Conservation (phyloP, 495 filamentous ascomycete genomes). For the Neurospora cerealis region DNA sequence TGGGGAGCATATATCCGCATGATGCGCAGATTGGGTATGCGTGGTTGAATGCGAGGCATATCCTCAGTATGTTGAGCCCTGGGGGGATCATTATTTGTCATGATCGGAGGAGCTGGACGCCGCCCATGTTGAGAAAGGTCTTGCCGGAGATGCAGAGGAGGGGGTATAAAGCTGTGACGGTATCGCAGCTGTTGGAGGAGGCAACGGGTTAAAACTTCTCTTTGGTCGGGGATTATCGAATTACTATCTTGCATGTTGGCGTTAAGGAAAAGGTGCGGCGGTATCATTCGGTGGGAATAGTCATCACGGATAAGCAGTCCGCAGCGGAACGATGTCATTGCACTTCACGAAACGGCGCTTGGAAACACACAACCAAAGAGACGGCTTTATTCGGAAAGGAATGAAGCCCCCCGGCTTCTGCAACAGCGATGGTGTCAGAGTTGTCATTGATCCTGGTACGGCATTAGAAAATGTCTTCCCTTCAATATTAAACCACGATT, state of each 20-base stretch:
- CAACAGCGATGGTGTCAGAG: neutral
- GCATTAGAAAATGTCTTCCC: neutral
- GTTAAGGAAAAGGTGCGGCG: neutral
- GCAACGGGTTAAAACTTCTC: slow-evolving; percentile 10
- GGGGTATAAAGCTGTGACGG: slow-evolving; percentile 58
- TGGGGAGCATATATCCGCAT: slow-evolving; percentile 80
- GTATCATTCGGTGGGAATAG: neutral
- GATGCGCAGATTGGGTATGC: slow-evolving; percentile 65
- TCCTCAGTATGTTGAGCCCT: slow-evolving; percentile 64
- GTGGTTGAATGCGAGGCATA: slow-evolving; percentile 65
- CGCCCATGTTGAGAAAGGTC: slow-evolving; percentile 60
- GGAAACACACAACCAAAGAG: neutral
- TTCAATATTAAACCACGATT: neutral
- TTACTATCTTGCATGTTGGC: neutral
- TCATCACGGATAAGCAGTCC: neutral
- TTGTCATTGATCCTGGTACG: neutral
- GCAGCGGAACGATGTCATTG: neutral
- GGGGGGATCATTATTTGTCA: slow-evolving; percentile 77
- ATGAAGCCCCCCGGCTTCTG: neutral
- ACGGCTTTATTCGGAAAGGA: neutral
- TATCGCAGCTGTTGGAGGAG: slow-evolving; percentile 50
- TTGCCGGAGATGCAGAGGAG: slow-evolving; percentile 56
- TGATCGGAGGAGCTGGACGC: slow-evolving; percentile 70
- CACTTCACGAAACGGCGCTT: neutral
- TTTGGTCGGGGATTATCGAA: neutral